Evolutionary conservation across 2,329 filamentous ascomycete genomes (phyloP).

Genomic region (Dactylellina drechsleri): DNA sequence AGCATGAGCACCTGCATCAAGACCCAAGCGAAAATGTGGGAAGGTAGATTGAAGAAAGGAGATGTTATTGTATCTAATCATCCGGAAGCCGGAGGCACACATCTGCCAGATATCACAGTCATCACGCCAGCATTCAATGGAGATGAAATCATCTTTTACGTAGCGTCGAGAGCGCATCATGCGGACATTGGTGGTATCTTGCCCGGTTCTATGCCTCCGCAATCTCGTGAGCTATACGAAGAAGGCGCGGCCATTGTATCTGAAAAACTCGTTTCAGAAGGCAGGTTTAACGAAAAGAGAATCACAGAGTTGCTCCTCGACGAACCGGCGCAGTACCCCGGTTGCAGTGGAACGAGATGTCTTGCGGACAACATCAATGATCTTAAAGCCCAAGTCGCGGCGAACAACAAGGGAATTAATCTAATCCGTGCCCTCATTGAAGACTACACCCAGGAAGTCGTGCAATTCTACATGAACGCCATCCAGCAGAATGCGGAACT

Average conservation of each 20-base stretch:
- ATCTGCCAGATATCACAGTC: slow-evolving; percentile 81
- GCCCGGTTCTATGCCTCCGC: slow-evolving; percentile 83
- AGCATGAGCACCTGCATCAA: slow-evolving; percentile 86
- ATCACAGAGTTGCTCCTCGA: slow-evolving; percentile 77
- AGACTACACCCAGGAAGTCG: slow-evolving; percentile 80
- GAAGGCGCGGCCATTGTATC: slow-evolving; percentile 74
- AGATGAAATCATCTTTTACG: slow-evolving; percentile 81
- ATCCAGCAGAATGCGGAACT: slow-evolving; percentile 84
- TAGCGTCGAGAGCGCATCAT: slow-evolving; percentile 81
- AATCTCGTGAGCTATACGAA: slow-evolving; percentile 73
- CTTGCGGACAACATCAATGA: slow-evolving; percentile 86
- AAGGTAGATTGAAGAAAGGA: slow-evolving; percentile 78
- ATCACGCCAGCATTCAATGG: slow-evolving; percentile 81
- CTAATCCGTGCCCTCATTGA: slow-evolving; percentile 78
- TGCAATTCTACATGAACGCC: slow-evolving; percentile 83
- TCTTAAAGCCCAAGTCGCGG: slow-evolving; percentile 85
- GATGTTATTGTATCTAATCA: slow-evolving; percentile 87
- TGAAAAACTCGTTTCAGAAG: slow-evolving; percentile 78
- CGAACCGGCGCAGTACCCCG: slow-evolving; percentile 78
- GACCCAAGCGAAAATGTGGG: slow-evolving; percentile 82
- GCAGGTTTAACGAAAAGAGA: slow-evolving; percentile 79
- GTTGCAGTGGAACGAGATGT: slow-evolving; percentile 81
- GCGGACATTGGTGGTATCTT: slow-evolving; percentile 86
- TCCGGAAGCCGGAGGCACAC: slow-evolving; percentile 83
- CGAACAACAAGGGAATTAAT: slow-evolving; percentile 85